These are phyloP conservation scores for Mycena maculata DNA, from an alignment of 768 basidiomycete species.

Conservation along the genomic window DNA sequence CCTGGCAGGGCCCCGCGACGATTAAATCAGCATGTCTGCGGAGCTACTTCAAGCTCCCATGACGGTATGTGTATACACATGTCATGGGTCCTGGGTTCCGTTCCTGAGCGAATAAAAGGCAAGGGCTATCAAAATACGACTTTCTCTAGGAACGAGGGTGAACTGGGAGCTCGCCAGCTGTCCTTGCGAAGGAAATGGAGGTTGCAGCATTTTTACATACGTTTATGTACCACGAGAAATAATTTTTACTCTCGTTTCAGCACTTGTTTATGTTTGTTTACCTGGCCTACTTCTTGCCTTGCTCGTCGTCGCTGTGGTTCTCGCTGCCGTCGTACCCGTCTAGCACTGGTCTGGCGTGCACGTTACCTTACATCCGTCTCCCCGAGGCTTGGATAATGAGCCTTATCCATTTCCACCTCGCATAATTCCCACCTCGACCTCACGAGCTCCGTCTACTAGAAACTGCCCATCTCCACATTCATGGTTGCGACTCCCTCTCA, in stretches of 20 bases:
- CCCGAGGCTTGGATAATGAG: constrained; percentile 44
- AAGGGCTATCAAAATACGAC: background rate
- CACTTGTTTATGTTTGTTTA: background rate
- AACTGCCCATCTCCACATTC: constrained; percentile 27
- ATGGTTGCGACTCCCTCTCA: constrained; percentile 52
- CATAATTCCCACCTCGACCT: constrained; percentile 37
- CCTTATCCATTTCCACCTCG: constrained; percentile 36
- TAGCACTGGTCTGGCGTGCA: constrained; percentile 24
- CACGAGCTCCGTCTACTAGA: constrained; percentile 38
- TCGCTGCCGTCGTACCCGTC: constrained; percentile 13
- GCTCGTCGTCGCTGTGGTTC: constrained; percentile 10
- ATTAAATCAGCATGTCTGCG: constrained; percentile 6
- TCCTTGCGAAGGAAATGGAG: background rate
- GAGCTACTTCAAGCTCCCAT: constrained; percentile 3
- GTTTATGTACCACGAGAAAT: background rate
- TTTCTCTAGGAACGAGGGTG: background rate
- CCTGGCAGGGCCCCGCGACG: background rate
- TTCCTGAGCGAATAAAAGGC: background rate
- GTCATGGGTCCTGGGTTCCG: background rate
- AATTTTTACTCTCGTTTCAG: too few species aligned
- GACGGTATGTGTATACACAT: background rate
- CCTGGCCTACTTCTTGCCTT: background rate
- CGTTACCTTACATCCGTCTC: constrained; percentile 1
- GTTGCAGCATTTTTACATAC: background rate
- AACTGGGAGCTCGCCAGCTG: background rate